phyloP scores from a whole-genome alignment of 1,284 basidiomycete genomes.

The Cutaneotrichosporon sp. region DNA sequence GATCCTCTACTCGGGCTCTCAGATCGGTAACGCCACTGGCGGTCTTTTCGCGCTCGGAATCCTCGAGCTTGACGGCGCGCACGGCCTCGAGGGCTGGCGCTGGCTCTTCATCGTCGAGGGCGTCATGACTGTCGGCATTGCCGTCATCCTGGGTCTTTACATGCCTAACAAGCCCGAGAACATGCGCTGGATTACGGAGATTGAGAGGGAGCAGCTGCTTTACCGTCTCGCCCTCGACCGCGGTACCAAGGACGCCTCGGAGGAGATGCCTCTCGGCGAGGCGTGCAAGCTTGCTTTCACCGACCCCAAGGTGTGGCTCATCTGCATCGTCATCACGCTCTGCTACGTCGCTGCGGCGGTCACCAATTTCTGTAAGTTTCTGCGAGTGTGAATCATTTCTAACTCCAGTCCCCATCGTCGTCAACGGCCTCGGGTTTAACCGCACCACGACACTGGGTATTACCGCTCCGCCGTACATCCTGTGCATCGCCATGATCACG shows the following conservation, averaged over 20 bases:
- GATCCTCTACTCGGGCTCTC: constrained; percentile 34
- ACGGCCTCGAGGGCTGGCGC: constrained; percentile 39
- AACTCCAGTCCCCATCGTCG: constrained; percentile 31
- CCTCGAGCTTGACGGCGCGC: constrained; percentile 27
- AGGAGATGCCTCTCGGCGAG: constrained; percentile 22
- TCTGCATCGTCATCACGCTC: constrained; percentile 20
- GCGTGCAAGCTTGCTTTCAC: constrained; percentile 32
- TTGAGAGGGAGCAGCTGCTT: constrained; percentile 34
- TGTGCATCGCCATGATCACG: constrained; percentile 34
- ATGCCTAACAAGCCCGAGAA: constrained; percentile 39
- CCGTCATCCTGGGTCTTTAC: constrained; percentile 28
- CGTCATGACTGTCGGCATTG: constrained; percentile 29
- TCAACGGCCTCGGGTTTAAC: constrained; percentile 37
- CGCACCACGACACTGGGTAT: constrained; percentile 42
- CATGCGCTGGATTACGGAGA: constrained; percentile 29
- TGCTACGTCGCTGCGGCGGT: constrained; percentile 34
- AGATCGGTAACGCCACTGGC: constrained; percentile 42
- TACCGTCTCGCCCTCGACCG: constrained; percentile 40
- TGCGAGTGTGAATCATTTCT: too few relatives aligned
- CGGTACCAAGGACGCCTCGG: constrained; percentile 28
- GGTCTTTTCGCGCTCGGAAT: constrained; percentile 30
- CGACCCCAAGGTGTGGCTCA: constrained; percentile 39
- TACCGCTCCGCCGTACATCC: constrained; percentile 43
- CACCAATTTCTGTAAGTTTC: constrained; percentile 34
- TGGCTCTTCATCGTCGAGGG: constrained; percentile 40